Percentiles rank a stretch among this genome's conserved stretches.
Conservation (phyloP, 192 early-diverging fungal species). For the Dissophora globulifera region DNA sequence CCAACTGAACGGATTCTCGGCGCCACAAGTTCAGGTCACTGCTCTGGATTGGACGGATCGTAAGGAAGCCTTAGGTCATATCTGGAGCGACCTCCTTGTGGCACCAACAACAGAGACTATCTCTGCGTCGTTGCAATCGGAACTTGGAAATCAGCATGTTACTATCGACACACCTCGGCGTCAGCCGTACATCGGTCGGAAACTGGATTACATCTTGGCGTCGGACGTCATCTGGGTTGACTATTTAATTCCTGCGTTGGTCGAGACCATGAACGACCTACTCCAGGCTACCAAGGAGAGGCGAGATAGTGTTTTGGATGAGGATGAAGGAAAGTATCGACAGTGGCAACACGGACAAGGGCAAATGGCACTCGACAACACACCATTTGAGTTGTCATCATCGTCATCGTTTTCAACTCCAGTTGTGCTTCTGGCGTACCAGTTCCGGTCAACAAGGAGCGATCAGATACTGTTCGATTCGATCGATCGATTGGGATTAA, state of each 20-base stretch:
- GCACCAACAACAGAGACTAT: background rate
- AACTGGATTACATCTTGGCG: constrained; percentile 55
- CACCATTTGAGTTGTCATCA: too few relatives aligned
- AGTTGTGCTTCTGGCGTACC: constrained; percentile 49
- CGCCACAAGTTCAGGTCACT: constrained; percentile 27
- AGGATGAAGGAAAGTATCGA: background rate
- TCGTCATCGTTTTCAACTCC: constrained; percentile 4
- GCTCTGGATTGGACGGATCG: constrained; percentile 43
- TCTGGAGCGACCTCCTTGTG: constrained; percentile 12
- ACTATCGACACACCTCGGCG: too few relatives aligned
- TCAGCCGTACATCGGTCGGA: too few relatives aligned
- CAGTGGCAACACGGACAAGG: background rate
- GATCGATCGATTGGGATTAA: constrained; percentile 30
- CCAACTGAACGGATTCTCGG: constrained; percentile 22
- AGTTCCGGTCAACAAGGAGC: constrained; percentile 47
- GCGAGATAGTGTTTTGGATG: constrained; percentile 21
- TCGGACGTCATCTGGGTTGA: constrained; percentile 62
- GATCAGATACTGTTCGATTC: constrained; percentile 49
- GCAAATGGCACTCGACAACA: background rate
- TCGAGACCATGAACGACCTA: constrained; percentile 50
- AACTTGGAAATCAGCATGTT: too few relatives aligned
- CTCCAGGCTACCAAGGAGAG: constrained; percentile 15
- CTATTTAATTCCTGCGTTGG: constrained; percentile 47
- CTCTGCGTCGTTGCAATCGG: too few relatives aligned
- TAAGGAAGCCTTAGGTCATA: constrained; percentile 6